Percentiles rank a stretch among this genome's conserved stretches.
Conservation (phyloP, 2,329 filamentous ascomycete genomes). For the Penicillium fuscoglaucum region DNA sequence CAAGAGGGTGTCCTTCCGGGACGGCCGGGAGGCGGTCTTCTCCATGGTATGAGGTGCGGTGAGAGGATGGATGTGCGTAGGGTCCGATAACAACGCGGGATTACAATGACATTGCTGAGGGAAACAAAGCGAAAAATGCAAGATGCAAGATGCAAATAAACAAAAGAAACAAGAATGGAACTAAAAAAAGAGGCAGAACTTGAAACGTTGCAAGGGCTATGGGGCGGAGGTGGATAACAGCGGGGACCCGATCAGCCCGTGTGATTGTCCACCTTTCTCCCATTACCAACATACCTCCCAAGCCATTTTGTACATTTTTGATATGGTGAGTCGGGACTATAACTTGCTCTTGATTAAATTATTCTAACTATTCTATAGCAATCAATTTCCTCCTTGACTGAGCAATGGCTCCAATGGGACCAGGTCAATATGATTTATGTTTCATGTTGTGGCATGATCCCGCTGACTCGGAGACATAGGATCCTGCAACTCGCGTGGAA, state of each 20-base stretch:
- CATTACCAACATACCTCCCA: conserved; percentile 5
- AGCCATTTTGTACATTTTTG: background rate
- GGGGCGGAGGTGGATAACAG: conserved; percentile 24
- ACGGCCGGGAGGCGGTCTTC: conserved; percentile 20
- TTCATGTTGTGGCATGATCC: conserved; percentile 19
- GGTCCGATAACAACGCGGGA: background rate
- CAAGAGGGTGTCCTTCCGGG: conserved; percentile 52
- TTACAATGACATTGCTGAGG: conserved; percentile 6
- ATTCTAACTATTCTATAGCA: conserved; percentile 28
- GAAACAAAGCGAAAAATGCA: background rate
- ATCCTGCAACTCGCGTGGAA: conserved; percentile 55
- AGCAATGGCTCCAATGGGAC: conserved; percentile 61
- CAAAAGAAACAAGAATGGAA: background rate
- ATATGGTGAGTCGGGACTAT: conserved; percentile 25
- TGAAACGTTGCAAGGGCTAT: conserved; percentile 10
- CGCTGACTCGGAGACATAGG: conserved; percentile 33
- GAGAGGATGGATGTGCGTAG: background rate
- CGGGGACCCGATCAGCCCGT: conserved; percentile 23
- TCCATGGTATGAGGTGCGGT: conserved; percentile 21
- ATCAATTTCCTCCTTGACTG: conserved; percentile 45
- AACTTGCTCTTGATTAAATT: background rate
- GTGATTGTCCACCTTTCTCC: conserved; percentile 3
- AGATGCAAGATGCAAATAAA: conserved; percentile 1
- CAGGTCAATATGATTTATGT: conserved; percentile 35
- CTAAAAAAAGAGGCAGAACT: conserved; percentile 10